Evolutionary conservation across 2,329 filamentous ascomycete genomes (phyloP).

Genomic region (Dothideomycetes sp.): DNA sequence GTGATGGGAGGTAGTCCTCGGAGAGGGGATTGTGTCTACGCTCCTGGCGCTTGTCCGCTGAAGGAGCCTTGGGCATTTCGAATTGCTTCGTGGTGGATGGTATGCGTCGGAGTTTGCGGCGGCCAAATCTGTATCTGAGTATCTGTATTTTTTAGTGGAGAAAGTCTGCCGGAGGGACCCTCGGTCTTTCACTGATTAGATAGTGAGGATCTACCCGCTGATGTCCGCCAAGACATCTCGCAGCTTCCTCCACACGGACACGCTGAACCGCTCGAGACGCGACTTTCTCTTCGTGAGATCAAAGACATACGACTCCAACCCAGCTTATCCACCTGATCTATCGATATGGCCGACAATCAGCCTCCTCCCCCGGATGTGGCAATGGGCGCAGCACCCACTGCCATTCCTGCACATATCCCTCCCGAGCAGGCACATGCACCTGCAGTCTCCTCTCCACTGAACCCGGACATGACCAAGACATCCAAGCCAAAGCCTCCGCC

Average conservation of each 20-base stretch:
- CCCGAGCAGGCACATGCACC: constrained; percentile 62
- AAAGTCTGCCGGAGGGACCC: background rate
- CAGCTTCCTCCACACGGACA: too few relatives aligned
- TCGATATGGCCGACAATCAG: too few relatives aligned
- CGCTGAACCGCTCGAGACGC: too few relatives aligned
- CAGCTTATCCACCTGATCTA: too few relatives aligned
- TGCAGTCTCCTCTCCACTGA: constrained; percentile 62
- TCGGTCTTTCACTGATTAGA: background rate
- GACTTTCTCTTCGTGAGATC: too few relatives aligned
- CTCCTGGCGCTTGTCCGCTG: constrained; percentile 41
- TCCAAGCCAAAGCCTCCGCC: constrained; percentile 34
- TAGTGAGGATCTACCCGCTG: background rate
- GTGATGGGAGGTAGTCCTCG: constrained; percentile 69
- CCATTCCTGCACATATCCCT: background rate
- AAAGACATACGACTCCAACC: too few relatives aligned
- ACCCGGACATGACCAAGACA: constrained; percentile 47
- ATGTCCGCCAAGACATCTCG: too few relatives aligned
- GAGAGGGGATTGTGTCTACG: constrained; percentile 84
- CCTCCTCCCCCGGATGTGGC: background rate
- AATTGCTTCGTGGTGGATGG: background rate
- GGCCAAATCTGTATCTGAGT: background rate
- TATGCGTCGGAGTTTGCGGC: background rate
- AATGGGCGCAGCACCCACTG: background rate
- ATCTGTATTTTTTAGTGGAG: background rate
- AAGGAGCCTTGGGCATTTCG: constrained; percentile 67